Evolutionary conservation across 163 green algal species (phyloP).

Genomic region (Coccomyxa subellipsoidea): DNA sequence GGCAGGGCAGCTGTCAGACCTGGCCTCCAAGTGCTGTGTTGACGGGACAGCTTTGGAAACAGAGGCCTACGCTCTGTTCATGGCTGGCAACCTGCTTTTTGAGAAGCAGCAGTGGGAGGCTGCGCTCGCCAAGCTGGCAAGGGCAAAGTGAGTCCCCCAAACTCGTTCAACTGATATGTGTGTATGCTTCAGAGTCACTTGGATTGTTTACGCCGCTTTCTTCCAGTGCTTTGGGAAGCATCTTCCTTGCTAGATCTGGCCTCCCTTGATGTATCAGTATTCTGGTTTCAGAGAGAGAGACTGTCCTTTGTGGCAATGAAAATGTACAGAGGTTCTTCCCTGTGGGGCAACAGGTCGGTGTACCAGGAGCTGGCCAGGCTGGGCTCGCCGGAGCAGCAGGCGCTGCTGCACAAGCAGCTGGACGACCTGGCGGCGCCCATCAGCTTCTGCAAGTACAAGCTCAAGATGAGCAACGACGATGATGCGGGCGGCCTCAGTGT

Average conservation of each 20-base stretch:
- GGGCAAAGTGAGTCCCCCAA: conserved; percentile 50
- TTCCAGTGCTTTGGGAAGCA: no score
- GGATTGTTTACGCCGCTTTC: no score
- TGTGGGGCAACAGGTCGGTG: neutral
- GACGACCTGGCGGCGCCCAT: conserved; percentile 71
- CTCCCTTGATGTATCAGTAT: no score
- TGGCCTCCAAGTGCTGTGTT: conserved; percentile 42
- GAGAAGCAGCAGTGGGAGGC: conserved; percentile 68
- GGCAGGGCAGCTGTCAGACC: conserved; percentile 31
- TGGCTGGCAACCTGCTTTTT: conserved; percentile 64
- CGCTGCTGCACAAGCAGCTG: conserved; percentile 58
- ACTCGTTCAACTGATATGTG: no score
- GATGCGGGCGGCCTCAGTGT: conserved; percentile 3
- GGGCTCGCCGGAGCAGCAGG: conserved; percentile 58
- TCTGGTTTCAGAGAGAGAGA: no score
- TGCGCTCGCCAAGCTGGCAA: conserved; percentile 57
- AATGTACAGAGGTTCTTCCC: neutral
- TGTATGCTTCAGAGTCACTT: no score
- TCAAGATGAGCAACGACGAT: conserved; percentile 17
- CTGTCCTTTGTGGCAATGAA: no score
- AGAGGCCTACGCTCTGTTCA: conserved; percentile 64
- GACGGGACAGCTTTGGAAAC: conserved; percentile 62
- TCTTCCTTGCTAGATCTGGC: no score
- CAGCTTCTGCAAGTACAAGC: conserved; percentile 74
- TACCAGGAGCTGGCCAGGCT: conserved; percentile 59